phyloP scores from a whole-genome alignment of 2,329 filamentous ascomycete species.

The Aureobasidium leucospermi region DNA sequence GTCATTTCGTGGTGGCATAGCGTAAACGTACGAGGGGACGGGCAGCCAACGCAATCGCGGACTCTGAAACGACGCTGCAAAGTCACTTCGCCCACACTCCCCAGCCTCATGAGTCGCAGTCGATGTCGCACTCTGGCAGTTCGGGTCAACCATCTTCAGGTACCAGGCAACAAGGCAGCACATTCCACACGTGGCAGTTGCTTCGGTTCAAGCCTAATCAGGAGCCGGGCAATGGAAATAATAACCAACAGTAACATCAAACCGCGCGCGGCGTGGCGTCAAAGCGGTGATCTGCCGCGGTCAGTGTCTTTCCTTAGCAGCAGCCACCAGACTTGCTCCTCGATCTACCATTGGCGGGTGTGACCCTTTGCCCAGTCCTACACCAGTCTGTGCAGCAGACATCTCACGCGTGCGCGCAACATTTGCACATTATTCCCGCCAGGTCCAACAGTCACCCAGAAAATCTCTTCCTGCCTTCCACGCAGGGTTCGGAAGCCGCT shows the following conservation, averaged over 20 bases:
- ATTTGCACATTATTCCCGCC: slow-evolving; percentile 10
- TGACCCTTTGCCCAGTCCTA: neutral
- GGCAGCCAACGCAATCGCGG: neutral
- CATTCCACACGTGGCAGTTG: slow-evolving; percentile 7
- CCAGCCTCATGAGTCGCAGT: neutral
- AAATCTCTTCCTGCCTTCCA: slow-evolving; percentile 10
- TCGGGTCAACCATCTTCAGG: neutral
- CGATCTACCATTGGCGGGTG: neutral
- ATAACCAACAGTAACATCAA: slow-evolving; percentile 9
- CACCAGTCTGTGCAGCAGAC: slow-evolving; percentile 12
- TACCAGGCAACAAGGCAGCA: neutral
- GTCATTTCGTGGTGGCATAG: slow-evolving; percentile 2
- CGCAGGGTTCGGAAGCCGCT: slow-evolving; percentile 12
- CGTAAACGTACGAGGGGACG: neutral
- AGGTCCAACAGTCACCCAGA: slow-evolving; percentile 8
- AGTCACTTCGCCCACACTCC: neutral
- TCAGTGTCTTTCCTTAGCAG: neutral
- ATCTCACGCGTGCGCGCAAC: slow-evolving; percentile 7
- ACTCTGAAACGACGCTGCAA: slow-evolving; percentile 5
- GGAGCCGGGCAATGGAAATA: neutral
- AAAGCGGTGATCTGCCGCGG: slow-evolving; percentile 12
- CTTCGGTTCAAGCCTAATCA: slow-evolving; percentile 13
- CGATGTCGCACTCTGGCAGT: neutral
- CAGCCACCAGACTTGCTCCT: neutral
- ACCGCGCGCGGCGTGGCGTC: slow-evolving; percentile 5